Evolutionary conservation across 495 filamentous ascomycete genomes (phyloP).

Genomic region (Penicillium chermesinum): DNA sequence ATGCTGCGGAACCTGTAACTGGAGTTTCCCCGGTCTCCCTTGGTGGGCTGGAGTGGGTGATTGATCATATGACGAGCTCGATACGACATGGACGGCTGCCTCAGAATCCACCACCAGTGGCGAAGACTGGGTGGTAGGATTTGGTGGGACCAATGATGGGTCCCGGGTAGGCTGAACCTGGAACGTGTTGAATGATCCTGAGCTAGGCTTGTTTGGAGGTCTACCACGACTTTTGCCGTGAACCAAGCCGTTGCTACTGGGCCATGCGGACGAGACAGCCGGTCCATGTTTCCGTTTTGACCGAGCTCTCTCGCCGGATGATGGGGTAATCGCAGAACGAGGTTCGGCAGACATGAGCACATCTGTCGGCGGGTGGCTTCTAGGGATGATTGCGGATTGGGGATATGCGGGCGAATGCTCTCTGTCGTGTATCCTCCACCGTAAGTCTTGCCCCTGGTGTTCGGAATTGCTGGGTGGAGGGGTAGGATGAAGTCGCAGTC

Average conservation of each 20-base stretch:
- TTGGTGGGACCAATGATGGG: slow-evolving; percentile 23
- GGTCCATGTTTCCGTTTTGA: slow-evolving; percentile 77
- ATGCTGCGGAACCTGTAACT: slow-evolving; percentile 76
- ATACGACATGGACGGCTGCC: slow-evolving; percentile 12
- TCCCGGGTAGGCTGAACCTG: slow-evolving; percentile 60
- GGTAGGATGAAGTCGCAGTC: slow-evolving; percentile 39
- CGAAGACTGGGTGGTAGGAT: slow-evolving; percentile 24
- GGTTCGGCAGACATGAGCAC: slow-evolving; percentile 53
- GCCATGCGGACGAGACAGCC: slow-evolving; percentile 93
- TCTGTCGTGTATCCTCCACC: slow-evolving; percentile 44
- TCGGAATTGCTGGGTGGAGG: slow-evolving; percentile 20
- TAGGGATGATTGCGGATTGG: slow-evolving; percentile 74
- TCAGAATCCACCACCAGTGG: slow-evolving; percentile 26
- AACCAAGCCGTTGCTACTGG: slow-evolving; percentile 58
- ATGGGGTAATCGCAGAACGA: slow-evolving; percentile 64
- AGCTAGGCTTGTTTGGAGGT: slow-evolving; percentile 75
- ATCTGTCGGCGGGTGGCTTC: slow-evolving; percentile 44
- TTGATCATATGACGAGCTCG: slow-evolving; percentile 22
- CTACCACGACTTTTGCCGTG: slow-evolving; percentile 76
- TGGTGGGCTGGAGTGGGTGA: slow-evolving; percentile 26
- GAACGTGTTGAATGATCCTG: slow-evolving; percentile 82
- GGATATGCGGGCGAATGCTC: slow-evolving; percentile 66
- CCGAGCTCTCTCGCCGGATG: slow-evolving; percentile 47
- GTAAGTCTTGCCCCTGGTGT: slow-evolving; percentile 36
- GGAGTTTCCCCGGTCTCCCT: slow-evolving; percentile 50